These are phyloP conservation scores for Plasmodium berghei DNA, from an alignment of 169 alveolate species.

Conservation along the genomic window DNA sequence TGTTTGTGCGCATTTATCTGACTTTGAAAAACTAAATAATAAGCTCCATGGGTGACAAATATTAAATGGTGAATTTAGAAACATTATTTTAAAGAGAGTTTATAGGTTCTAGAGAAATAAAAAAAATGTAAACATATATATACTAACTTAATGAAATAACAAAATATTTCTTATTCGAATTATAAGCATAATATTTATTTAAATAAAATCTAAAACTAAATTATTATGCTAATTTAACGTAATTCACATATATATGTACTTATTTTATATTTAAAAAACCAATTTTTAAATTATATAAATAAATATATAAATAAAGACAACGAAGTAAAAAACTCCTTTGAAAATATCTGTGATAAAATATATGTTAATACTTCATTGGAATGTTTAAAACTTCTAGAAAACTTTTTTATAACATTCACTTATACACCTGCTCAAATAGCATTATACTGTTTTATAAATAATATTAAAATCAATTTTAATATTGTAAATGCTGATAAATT, in stretches of 20 bases:
- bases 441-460: constrained; percentile 57
- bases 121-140: no score
- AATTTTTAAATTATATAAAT: constrained; percentile 52
- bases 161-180: no score
- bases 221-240: constrained; percentile 9
- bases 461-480: constrained; percentile 58
- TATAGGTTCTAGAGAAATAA: no score
- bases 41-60: no score
- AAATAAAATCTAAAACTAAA: no score
- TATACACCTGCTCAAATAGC: constrained; percentile 71
- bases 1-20: no score
- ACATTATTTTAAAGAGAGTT: no score
- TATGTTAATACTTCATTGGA: constrained; percentile 30
- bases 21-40: no score
- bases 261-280: constrained; percentile 43
- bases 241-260: constrained; percentile 28
- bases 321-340: constrained; percentile 45
- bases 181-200: no score
- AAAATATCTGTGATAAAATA: constrained; percentile 37
- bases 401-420: constrained; percentile 26
- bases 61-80: no score
- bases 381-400: constrained; percentile 38
- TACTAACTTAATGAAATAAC: no score
- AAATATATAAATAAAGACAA: constrained; percentile 47
- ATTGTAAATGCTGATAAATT: constrained; percentile 61